A percentile compares a stretch with the other conserved stretches of the same genome.
phyloP scores from a whole-genome alignment of 2,329 filamentous ascomycete species.

The Chrysoporthe puriensis region DNA sequence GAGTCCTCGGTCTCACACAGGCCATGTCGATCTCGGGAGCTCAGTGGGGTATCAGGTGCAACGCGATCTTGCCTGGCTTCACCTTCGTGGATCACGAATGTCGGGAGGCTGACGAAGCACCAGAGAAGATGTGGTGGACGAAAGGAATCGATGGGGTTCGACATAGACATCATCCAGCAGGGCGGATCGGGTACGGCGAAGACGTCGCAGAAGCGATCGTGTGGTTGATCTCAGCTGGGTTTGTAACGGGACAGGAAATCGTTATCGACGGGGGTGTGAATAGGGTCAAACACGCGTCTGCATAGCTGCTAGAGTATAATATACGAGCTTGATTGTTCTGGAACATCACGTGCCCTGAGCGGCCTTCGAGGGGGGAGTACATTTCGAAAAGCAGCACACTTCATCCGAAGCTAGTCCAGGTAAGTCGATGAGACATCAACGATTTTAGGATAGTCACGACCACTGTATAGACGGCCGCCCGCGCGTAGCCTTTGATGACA shows the following conservation, averaged over 20 bases:
- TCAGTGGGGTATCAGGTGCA: constrained; percentile 40
- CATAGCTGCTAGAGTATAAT: constrained; percentile 10
- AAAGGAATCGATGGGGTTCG: constrained; percentile 42
- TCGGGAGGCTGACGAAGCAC: constrained; percentile 45
- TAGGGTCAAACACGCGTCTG: constrained; percentile 33
- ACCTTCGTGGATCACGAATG: constrained; percentile 52
- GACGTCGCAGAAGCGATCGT: constrained; percentile 49
- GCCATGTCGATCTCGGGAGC: constrained; percentile 41
- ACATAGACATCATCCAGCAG: constrained; percentile 46
- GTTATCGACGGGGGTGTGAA: constrained; percentile 36
- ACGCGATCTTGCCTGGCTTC: constrained; percentile 48
- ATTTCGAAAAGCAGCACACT: too few species aligned
- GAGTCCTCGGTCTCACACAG: constrained; percentile 41
- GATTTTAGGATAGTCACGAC: constrained; percentile 36
- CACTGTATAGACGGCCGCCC: constrained; percentile 82
- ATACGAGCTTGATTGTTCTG: too few species aligned
- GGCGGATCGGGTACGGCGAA: constrained; percentile 48
- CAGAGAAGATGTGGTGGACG: constrained; percentile 45
- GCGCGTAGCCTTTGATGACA: constrained; percentile 80
- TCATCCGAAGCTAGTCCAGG: background rate
- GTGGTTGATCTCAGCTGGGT: constrained; percentile 39
- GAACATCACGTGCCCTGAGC: too few species aligned
- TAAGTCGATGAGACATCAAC: background rate
- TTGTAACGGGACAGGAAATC: constrained; percentile 37
- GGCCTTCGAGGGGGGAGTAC: too few species aligned